phyloP scores from a whole-genome alignment of 176 grass and related monocot species.

The Olyra latifolia region DNA sequence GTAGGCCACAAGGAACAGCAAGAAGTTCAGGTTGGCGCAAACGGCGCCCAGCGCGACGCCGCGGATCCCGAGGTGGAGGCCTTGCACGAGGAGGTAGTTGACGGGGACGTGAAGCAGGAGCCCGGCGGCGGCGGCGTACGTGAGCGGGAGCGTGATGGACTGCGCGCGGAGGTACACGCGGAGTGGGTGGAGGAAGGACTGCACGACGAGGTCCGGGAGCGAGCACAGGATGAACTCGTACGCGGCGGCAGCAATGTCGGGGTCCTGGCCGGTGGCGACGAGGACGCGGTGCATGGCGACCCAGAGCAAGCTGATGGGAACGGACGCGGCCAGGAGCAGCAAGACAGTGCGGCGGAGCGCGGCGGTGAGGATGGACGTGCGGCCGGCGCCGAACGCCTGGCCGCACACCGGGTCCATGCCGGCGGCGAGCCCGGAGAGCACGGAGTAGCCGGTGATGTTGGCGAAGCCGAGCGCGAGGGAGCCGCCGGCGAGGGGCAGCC shows the following conservation, averaged over 20 bases:
- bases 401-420: slow-evolving; percentile 86
- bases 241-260: slow-evolving; percentile 64
- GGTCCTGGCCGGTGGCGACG: slow-evolving; percentile 73
- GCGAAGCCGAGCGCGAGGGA: slow-evolving; percentile 84
- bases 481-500: slow-evolving; percentile 62
- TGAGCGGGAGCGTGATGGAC: slow-evolving; percentile 73
- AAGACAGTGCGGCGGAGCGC: slow-evolving; percentile 64
- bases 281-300: slow-evolving; percentile 62
- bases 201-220: slow-evolving; percentile 79
- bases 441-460: slow-evolving; percentile 91
- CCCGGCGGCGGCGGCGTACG: slow-evolving; percentile 55
- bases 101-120: slow-evolving; percentile 68
- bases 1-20: slow-evolving; percentile 53
- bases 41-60: slow-evolving; percentile 73
- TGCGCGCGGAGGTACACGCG: slow-evolving; percentile 80
- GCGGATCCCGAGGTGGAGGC: slow-evolving; percentile 55
- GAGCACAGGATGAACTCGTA: slow-evolving; percentile 71
- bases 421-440: slow-evolving; percentile 73
- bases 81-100: slow-evolving; percentile 62
- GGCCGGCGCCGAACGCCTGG: slow-evolving; percentile 74
- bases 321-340: slow-evolving; percentile 65
- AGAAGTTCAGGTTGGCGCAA: slow-evolving; percentile 62
- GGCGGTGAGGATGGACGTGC: slow-evolving; percentile 47
- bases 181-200: slow-evolving; percentile 76
- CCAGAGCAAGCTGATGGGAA: slow-evolving; percentile 72